Evolutionary conservation across 805 yeast species (phyloP), one percentile per base, ranked within the genome.

Genomic region (Cyberlindnera bimundalis): DNA sequence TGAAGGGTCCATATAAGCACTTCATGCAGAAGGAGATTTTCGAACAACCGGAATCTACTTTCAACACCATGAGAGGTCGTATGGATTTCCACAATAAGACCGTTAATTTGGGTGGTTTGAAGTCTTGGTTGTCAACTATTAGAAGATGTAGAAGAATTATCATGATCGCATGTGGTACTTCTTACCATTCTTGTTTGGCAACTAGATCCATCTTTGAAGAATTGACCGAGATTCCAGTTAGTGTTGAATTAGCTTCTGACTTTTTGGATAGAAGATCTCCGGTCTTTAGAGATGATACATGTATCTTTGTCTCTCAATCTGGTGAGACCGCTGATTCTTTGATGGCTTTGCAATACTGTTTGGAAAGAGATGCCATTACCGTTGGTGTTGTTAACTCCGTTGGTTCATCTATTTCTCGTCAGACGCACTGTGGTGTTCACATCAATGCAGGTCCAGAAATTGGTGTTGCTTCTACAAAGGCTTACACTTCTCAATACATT

Each of bases 91-190:
- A 81, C 33, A 81, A 81, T 62, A 73, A 74, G 55, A 71, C 68
- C 31, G 84, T 93, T 52, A 84, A 77, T 51, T 74, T 93, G 46
- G 99, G 99, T 59, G 99, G 99, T 29, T 74, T 93, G 58, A 79
- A 84, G 53, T 74, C 84, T 13, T 86, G 81, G 76, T 71, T 93
- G 48, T 80, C 93, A 21, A 85, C 93, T 33, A 86, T 93, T 48
- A 79, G 98, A 68, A 80, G 96, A 60, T 89, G 96, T 55, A 81
- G 97, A 68, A 80, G 99, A 67, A 76, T 93, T 56, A 86, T 90
- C 45, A 93, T 93, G 98, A 86, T 93, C 68, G 99, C 99, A 2
- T 93, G 99, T 70, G 99, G 99, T 70, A 93, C 99, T 6, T 93
- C 99, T 0, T 93, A 90, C 63, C 99, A 93, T 68, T 93, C 99